Base-by-base conservation (phyloP, 164 flowering plant genomes). In the Santalum album region DNA sequence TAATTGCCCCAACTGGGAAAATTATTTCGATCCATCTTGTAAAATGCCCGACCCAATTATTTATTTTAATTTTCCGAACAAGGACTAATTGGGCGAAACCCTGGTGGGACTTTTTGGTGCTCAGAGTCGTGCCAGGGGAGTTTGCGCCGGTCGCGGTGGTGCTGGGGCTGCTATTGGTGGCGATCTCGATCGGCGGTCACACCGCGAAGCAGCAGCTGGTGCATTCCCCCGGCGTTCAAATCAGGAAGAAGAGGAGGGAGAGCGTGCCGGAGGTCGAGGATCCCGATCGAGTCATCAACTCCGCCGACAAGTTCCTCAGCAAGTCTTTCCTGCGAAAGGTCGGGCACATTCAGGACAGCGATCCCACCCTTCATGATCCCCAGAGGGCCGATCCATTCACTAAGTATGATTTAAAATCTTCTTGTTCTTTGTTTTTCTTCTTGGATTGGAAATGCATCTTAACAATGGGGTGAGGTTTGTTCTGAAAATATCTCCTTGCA, bases 311-410 rank as follows among this genome's bases (percentile, higher is more conserved):
- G 52, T 78, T 73, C 38, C 2, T 67, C 39, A 65, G 66, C 51
- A 73, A 72, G 24, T 76, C 80, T 6, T 72, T 75, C 60, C 63
- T 78, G 6, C 58, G 80, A 34, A 76, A 75, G 50, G 61, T 78
- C 6, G 80, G 65, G 40, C 70, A 69, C 48, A 63, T 78, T 27
- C 83, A 75, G 49, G 75, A 72, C 3, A 20, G 25, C 45, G 25
- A 39, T 1, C 40, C 12, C n/a, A 25, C 57, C 21, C 45, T 52
- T 16, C 48, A 58, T 25, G 63, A 65, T 26, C 54, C 64, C 24
- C n/a, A 18, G n/a, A 62, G 46, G 17, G 60, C 61, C n/a, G 45
- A 70, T 55, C 68, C 65, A 12, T 61, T 34, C 34, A 64, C 72
- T 15, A 20, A 65, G 78, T 74, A 35, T n/a, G n/a, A 1, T 26